Evolutionary conservation across 2,329 filamentous ascomycete genomes (phyloP).

Genomic region (Eutypella sp.): DNA sequence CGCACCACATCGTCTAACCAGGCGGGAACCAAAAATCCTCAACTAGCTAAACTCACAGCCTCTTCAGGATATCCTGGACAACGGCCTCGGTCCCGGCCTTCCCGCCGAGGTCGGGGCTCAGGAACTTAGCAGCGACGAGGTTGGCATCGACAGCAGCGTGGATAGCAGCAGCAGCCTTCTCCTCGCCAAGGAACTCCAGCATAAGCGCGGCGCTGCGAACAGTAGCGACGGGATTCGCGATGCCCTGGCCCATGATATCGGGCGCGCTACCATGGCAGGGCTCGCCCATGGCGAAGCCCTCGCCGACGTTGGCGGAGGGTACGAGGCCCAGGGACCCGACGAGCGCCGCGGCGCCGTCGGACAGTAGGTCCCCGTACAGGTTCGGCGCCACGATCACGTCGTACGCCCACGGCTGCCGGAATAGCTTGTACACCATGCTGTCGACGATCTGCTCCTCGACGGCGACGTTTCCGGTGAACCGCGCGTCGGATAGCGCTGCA

Average conservation of each 20-base stretch:
- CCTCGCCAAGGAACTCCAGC: conserved; percentile 91
- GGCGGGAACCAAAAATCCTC: no score
- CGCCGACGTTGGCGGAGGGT: conserved; percentile 90
- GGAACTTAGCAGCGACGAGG: conserved; percentile 72
- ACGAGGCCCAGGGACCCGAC: conserved; percentile 91
- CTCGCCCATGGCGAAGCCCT: conserved; percentile 93
- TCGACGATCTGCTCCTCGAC: conserved; percentile 99
- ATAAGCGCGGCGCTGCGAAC: conserved; percentile 87
- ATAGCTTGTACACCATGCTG: conserved; percentile 99
- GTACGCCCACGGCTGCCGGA: conserved; percentile 91
- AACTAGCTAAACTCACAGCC: no score
- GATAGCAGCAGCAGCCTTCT: conserved; percentile 80
- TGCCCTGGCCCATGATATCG: conserved; percentile 87
- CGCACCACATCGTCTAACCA: no score
- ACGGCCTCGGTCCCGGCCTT: conserved; percentile 82
- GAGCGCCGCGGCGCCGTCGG: conserved; percentile 89
- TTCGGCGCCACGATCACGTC: conserved; percentile 98
- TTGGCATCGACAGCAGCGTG: conserved; percentile 90
- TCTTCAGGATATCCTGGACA: conserved; percentile 77
- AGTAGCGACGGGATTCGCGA: conserved; percentile 96
- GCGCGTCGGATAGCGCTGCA: conserved; percentile 60
- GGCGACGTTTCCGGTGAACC: conserved; percentile 55
- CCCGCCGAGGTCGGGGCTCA: conserved; percentile 89
- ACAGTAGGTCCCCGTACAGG: conserved; percentile 94
- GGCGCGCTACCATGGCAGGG: conserved; percentile 95